A percentile compares a stretch with the other conserved stretches of the same genome.
Evolutionary conservation across 2,329 filamentous ascomycete species (phyloP).

Genomic region (Fusarium palustre): DNA sequence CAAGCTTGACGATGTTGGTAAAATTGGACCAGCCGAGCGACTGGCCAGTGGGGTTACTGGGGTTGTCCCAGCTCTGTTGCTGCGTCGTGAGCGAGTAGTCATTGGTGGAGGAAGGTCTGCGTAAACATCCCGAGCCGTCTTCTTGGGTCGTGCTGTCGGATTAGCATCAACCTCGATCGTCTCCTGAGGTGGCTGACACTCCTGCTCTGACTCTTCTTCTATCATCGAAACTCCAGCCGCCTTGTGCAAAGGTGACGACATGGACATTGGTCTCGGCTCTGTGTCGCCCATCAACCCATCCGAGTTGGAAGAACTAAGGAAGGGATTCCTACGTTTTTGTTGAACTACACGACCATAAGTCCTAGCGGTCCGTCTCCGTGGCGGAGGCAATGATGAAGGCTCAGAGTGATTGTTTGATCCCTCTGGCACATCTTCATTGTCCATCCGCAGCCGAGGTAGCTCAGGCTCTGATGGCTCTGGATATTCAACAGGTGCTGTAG

Average conservation of each 20-base stretch:
- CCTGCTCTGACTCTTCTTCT: constrained; percentile 17
- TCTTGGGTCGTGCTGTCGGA: constrained; percentile 18
- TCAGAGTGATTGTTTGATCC: constrained; percentile 37
- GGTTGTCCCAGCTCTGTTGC: constrained; percentile 29
- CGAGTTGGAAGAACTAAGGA: constrained; percentile 50
- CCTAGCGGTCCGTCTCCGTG: constrained; percentile 33
- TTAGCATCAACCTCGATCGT: not conserved
- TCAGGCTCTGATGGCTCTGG: constrained; percentile 50
- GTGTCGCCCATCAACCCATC: constrained; percentile 32
- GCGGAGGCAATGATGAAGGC: constrained; percentile 47
- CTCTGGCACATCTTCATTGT: constrained; percentile 28
- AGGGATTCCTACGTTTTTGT: constrained; percentile 41
- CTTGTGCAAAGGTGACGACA: constrained; percentile 29
- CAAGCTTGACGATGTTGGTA: constrained; percentile 53
- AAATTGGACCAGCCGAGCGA: constrained; percentile 17
- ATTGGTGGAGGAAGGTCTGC: constrained; percentile 42
- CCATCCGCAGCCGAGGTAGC: constrained; percentile 48
- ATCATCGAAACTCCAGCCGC: constrained; percentile 18
- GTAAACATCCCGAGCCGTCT: constrained; percentile 20
- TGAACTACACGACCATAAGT: constrained; percentile 42
- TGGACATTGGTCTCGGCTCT: constrained; percentile 19
- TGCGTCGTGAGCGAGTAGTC: constrained; percentile 44
- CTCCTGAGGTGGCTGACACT: not conserved
- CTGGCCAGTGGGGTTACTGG: constrained; percentile 42
- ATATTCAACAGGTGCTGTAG: constrained; percentile 37